Conservation (phyloP, 2,329 filamentous ascomycete genomes). For the Cladosporium sp. region DNA sequence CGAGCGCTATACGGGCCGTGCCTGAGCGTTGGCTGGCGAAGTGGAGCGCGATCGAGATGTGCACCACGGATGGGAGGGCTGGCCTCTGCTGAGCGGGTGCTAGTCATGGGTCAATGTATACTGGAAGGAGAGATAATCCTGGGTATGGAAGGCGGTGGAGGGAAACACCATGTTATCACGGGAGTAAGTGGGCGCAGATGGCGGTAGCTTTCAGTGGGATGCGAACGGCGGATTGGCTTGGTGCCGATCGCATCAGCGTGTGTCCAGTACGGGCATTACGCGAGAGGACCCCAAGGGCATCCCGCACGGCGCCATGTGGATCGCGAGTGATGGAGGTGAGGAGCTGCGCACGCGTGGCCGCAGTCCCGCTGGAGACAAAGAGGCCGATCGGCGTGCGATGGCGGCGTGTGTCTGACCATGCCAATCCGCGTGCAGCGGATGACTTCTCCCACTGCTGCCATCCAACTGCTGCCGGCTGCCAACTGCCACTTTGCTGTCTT, state of each 20-base stretch:
- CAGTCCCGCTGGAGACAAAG: background rate
- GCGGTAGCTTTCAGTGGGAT: no score
- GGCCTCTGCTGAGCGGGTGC: background rate
- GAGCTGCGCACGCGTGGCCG: background rate
- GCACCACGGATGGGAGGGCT: background rate
- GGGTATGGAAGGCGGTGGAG: background rate
- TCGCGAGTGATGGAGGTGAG: background rate
- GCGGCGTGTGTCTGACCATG: background rate
- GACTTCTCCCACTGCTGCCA: background rate
- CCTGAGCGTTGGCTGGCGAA: background rate
- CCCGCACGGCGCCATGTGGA: background rate
- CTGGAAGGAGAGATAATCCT: background rate
- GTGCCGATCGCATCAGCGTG: background rate
- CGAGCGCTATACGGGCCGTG: background rate
- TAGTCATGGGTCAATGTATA: background rate
- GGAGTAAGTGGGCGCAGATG: no score
- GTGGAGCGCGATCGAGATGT: slow-evolving; percentile 1
- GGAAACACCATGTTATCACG: background rate
- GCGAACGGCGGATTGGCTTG: background rate
- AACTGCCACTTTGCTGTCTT: background rate
- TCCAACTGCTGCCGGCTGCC: background rate
- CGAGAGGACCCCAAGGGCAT: background rate
- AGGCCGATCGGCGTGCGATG: background rate
- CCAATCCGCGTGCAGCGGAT: background rate
- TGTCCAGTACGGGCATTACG: background rate